These are phyloP conservation scores for Talaromyces sp. DNA, from an alignment of 2,329 filamentous ascomycete genomes.

Conservation along the genomic window DNA sequence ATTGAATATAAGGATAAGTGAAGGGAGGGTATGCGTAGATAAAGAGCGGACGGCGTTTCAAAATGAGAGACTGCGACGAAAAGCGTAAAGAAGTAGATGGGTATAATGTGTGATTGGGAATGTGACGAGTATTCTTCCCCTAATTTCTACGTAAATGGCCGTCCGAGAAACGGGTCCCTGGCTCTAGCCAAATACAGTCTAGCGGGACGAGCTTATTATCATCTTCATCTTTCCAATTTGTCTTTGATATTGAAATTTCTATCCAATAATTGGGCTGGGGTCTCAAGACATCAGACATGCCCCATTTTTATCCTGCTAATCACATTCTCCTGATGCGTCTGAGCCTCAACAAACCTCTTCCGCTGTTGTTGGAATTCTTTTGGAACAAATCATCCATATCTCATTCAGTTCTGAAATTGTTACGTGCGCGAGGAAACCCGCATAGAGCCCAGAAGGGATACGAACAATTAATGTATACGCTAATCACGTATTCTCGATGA, in stretches of 20 bases:
- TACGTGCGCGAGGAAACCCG: too few species aligned
- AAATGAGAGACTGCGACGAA: slow-evolving; percentile 8
- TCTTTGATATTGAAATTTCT: neutral
- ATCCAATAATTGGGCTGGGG: neutral
- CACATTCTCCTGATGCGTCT: neutral
- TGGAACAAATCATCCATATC: too few species aligned
- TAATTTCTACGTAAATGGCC: neutral
- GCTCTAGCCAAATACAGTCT: neutral
- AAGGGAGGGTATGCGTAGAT: neutral
- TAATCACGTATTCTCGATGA: too few species aligned
- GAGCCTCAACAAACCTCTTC: neutral
- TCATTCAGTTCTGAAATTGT: too few species aligned
- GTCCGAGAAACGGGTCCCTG: neutral
- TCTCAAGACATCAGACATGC: neutral
- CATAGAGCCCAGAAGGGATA: too few species aligned
- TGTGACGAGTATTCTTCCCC: neutral
- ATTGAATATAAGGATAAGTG: slow-evolving; percentile 2
- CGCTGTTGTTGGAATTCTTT: too few species aligned
- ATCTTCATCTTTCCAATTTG: neutral
- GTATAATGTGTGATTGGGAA: neutral
- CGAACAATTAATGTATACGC: too few species aligned
- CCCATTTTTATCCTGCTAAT: neutral
- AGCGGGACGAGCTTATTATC: slow-evolving; percentile 3
- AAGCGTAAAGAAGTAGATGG: neutral
- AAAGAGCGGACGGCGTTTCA: slow-evolving; percentile 9